Percentiles rank a stretch among this genome's conserved stretches.
Conservation (phyloP, 2,329 filamentous ascomycete species). For the Madurella fahalii region DNA sequence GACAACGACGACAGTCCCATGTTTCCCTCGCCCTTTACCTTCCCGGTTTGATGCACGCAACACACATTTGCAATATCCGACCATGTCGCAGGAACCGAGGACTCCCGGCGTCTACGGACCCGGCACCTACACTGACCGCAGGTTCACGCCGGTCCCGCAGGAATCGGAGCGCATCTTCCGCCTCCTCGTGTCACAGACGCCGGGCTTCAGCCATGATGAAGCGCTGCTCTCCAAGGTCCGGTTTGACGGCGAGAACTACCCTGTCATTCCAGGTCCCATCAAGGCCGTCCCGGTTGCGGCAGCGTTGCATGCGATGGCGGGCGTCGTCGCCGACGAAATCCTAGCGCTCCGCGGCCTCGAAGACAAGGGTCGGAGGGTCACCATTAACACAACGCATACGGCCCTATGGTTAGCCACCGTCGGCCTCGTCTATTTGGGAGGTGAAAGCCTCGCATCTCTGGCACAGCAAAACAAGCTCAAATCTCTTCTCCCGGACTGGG, state of each 20-base stretch:
- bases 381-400: conserved; percentile 44
- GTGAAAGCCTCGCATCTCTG: conserved; percentile 31
- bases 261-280: conserved; percentile 35
- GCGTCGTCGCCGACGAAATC: conserved; percentile 35
- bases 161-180: conserved; percentile 33
- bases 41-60: background rate
- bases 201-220: conserved; percentile 33
- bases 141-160: conserved; percentile 28
- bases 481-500: conserved; percentile 35
- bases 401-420: conserved; percentile 42
- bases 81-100: background rate
- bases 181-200: conserved; percentile 29
- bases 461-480: conserved; percentile 29
- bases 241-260: conserved; percentile 31
- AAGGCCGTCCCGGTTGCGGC: conserved; percentile 33
- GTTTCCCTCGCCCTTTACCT: background rate
- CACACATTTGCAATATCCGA: background rate
- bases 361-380: conserved; percentile 29
- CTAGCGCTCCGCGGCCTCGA: conserved; percentile 30
- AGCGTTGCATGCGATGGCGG: conserved; percentile 34
- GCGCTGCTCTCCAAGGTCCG: conserved; percentile 28
- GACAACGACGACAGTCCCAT: no score
- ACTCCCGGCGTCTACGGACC: conserved; percentile 31
- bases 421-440: conserved; percentile 36
- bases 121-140: conserved; percentile 30